Conservation (phyloP, 345 rosid genomes). For the Brassica cretica region DNA sequence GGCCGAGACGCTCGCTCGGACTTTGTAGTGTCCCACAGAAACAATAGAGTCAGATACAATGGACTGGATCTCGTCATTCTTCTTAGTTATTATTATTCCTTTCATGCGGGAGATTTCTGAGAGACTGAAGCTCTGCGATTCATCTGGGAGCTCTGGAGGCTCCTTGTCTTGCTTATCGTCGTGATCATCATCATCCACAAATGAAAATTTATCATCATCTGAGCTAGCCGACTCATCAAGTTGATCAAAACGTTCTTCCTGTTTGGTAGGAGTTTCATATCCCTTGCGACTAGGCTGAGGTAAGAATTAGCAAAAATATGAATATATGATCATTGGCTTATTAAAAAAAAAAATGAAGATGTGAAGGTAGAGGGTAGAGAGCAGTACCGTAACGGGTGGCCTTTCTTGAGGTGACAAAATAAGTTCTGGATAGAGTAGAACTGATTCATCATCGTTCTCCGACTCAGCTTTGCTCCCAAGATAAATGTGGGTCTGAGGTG, state of each 20-base stretch:
- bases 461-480: conserved; percentile 30
- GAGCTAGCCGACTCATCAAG: conserved; percentile 24
- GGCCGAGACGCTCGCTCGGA: conserved; percentile 26
- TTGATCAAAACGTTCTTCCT: conserved; percentile 20
- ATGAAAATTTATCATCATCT: conserved; percentile 38
- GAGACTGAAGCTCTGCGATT: conserved; percentile 34
- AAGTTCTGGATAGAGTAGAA: conserved; percentile 35
- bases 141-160: conserved; percentile 39
- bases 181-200: conserved; percentile 33
- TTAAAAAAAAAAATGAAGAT: neutral
- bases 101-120: conserved; percentile 27
- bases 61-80: conserved; percentile 15
- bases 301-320: conserved; percentile 8
- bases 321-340: no score
- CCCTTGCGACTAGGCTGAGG: conserved; percentile 29
- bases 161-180: conserved; percentile 25
- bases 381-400: conserved; percentile 29
- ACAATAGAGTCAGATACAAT: conserved; percentile 37
- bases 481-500: conserved; percentile 23
- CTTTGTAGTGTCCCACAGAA: conserved; percentile 38
- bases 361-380: conserved; percentile 8
- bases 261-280: conserved; percentile 28
- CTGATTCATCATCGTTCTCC: conserved; percentile 28
- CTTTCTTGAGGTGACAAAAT: conserved; percentile 37
- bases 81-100: conserved; percentile 1